Conservation (phyloP, 495 filamentous ascomycete species). For the Mycothermus thermophilus region DNA sequence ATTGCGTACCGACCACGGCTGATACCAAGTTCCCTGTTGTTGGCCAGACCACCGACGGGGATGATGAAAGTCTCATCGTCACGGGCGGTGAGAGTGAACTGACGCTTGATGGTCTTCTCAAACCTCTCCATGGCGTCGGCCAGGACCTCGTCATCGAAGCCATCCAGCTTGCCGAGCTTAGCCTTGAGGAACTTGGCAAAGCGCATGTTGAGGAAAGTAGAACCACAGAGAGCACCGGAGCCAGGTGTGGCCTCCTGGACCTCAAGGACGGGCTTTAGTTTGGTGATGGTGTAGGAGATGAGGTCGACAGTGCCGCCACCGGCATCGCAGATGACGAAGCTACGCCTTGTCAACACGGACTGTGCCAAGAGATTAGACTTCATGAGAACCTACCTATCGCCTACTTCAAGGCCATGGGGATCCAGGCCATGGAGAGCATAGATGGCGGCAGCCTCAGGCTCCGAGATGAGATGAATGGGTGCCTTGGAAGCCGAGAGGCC, state of each 20-base stretch:
- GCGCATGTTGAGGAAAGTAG: conserved; percentile 37
- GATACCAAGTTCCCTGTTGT: conserved; percentile 17
- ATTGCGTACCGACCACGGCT: conserved; percentile 17
- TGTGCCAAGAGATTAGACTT: too few species aligned
- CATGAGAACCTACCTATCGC: conserved; percentile 20
- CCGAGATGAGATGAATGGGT: conserved; percentile 34
- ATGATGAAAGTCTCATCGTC: conserved; percentile 20
- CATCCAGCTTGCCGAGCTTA: conserved; percentile 19
- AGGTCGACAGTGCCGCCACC: conserved; percentile 48
- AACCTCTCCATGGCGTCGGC: conserved; percentile 26
- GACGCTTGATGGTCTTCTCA: conserved; percentile 22
- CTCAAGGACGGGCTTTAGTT: conserved; percentile 31
- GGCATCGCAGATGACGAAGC: conserved; percentile 44
- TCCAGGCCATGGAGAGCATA: conserved; percentile 35
- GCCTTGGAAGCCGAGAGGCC: conserved; percentile 22
- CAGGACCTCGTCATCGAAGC: conserved; percentile 23
- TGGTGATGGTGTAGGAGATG: conserved; percentile 41
- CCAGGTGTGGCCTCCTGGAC: conserved; percentile 36
- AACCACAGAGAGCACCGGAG: conserved; percentile 44
- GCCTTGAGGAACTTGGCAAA: conserved; percentile 33
- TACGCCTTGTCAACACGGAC: conserved; percentile 4
- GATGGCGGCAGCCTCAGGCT: conserved; percentile 46
- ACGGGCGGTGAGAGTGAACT: conserved; percentile 13
- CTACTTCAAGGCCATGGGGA: conserved; percentile 27
- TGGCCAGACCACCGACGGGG: conserved; percentile 20